Evolutionary conservation across 1,139 yeast genomes (phyloP).

Genomic region (Yamadazyma songkhlaensis): DNA sequence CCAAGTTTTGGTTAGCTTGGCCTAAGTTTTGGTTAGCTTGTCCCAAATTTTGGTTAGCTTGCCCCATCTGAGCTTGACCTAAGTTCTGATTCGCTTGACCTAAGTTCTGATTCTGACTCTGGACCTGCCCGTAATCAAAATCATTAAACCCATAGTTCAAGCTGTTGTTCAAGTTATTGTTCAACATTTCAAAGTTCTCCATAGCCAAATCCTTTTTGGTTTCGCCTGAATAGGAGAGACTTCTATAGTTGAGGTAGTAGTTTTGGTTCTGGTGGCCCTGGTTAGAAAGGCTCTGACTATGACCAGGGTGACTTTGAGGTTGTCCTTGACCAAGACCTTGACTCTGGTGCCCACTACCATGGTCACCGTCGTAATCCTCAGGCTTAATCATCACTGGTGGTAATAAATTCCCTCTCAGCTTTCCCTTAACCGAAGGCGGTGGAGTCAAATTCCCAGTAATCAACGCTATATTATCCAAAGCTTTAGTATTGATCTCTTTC

Average conservation of each 20-base stretch:
- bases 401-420: conserved; percentile 20
- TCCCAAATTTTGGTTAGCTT: too few relatives aligned
- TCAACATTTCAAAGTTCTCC: too few relatives aligned
- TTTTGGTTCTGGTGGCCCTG: neutral
- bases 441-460: conserved; percentile 18
- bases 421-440: conserved; percentile 8
- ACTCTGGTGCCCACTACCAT: too few relatives aligned
- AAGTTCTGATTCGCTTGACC: neutral
- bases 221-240: conserved; percentile 8
- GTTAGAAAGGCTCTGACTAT: too few relatives aligned
- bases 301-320: neutral
- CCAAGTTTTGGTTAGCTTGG: neutral
- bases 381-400: conserved; percentile 28
- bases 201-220: neutral
- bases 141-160: conserved; percentile 4
- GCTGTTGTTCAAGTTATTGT: too few relatives aligned
- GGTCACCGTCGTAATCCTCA: too few relatives aligned
- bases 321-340: neutral
- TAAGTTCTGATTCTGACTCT: conserved; percentile 4
- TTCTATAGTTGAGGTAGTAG: conserved; percentile 2
- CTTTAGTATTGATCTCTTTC: conserved; percentile 26
- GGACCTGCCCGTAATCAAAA: conserved; percentile 16
- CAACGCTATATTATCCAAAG: conserved; percentile 34
- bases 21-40: neutral
- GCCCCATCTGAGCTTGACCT: too few relatives aligned